A percentile compares a stretch with the other conserved stretches of the same genome.
phyloP scores from a whole-genome alignment of 192 early-diverging fungal species.

The Backusella tuberculispora region DNA sequence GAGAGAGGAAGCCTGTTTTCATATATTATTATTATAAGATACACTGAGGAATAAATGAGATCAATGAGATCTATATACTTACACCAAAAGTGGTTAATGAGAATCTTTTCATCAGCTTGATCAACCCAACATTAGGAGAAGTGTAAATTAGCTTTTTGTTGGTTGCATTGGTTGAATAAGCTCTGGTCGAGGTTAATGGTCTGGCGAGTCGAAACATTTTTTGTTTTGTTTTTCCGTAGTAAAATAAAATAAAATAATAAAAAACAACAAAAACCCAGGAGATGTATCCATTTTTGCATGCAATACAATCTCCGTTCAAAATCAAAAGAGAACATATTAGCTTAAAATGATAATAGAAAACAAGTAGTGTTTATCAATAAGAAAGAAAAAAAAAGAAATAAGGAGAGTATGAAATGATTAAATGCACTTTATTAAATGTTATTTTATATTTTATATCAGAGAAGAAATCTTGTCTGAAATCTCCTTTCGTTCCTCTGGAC shows the following conservation, averaged over 20 bases:
- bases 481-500: constrained; percentile 28
- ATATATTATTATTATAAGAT: not conserved
- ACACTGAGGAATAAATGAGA: not conserved
- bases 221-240: not conserved
- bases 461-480: constrained; percentile 1
- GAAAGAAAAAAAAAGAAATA: not conserved
- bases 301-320: not conserved
- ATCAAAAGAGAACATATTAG: not conserved
- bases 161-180: not conserved
- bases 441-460: not conserved
- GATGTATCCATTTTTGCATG: not conserved
- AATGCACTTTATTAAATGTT: not conserved
- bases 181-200: not conserved
- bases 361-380: not conserved
- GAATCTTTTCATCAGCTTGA: constrained; percentile 38
- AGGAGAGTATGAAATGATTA: not conserved
- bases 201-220: constrained; percentile 5
- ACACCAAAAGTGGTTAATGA: constrained; percentile 41
- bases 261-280: no score
- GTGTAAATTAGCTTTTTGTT: constrained; percentile 34
- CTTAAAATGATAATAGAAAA: no score
- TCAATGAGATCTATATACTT: not conserved
- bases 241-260: not conserved
- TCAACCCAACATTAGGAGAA: constrained; percentile 34
- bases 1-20: constrained; percentile 30